These are phyloP conservation scores for Talaromyces liani DNA, from an alignment of 495 filamentous ascomycete genomes.

Conservation along the genomic window DNA sequence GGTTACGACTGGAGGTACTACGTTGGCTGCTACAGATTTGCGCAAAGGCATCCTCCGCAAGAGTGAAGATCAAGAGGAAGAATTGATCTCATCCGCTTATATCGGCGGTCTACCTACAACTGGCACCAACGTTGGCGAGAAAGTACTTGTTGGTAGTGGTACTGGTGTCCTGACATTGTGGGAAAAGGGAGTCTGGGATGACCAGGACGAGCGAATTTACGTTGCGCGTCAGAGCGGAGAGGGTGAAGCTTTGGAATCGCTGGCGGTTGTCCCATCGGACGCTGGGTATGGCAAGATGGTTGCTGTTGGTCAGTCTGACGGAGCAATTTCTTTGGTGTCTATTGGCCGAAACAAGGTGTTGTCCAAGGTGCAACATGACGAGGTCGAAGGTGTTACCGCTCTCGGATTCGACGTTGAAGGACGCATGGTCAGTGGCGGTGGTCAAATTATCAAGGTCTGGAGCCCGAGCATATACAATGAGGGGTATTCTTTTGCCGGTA, in stretches of 20 bases:
- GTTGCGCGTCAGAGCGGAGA: constrained; percentile 50
- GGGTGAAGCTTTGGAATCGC: constrained; percentile 63
- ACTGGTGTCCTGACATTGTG: constrained; percentile 81
- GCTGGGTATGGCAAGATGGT: constrained; percentile 61
- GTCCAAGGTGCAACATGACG: constrained; percentile 64
- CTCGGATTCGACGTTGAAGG: constrained; percentile 76
- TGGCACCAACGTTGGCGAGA: constrained; percentile 58
- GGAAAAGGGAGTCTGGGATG: constrained; percentile 91
- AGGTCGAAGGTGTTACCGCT: constrained; percentile 71
- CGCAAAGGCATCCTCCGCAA: constrained; percentile 72
- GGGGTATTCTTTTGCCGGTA: constrained; percentile 9
- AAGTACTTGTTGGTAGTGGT: constrained; percentile 71
- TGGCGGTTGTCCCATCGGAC: constrained; percentile 58
- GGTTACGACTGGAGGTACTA: constrained; percentile 84
- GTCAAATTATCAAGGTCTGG: constrained; percentile 81
- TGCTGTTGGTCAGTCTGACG: constrained; percentile 71
- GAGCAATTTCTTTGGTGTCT: constrained; percentile 46
- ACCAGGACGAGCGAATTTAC: constrained; percentile 81
- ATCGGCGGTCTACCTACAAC: constrained; percentile 59
- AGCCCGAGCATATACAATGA: constrained; percentile 41
- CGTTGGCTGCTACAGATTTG: constrained; percentile 80
- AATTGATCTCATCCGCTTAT: constrained; percentile 71
- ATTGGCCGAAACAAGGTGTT: constrained; percentile 53
- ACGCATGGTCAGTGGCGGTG: constrained; percentile 80
- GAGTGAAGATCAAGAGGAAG: constrained; percentile 91